Evolutionary conservation across 176 grass and related monocot species (phyloP).

Genomic region (Zoysia japonica): DNA sequence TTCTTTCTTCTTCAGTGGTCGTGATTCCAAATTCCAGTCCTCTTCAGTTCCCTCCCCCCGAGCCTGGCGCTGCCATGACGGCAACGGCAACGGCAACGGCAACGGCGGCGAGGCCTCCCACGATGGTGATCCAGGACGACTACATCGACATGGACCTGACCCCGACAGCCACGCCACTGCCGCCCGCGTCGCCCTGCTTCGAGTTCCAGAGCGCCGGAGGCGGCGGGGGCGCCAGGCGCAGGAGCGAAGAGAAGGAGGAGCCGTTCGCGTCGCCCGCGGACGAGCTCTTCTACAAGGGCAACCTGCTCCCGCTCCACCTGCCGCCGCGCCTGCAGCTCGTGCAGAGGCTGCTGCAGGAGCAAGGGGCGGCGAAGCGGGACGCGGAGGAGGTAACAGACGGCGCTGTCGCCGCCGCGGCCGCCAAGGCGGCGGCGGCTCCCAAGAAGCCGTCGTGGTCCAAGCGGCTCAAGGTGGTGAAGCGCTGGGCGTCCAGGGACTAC

Average conservation of each 20-base stretch:
- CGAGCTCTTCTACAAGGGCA: constrained; percentile 98
- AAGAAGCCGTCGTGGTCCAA: constrained; percentile 71
- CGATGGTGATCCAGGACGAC: constrained; percentile 64
- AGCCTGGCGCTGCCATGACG: constrained; percentile 4
- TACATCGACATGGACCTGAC: constrained; percentile 95
- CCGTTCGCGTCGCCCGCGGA: constrained; percentile 64
- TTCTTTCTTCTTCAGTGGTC: not conserved
- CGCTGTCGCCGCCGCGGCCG: not conserved
- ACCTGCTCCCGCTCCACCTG: constrained; percentile 77
- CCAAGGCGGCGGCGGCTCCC: constrained; percentile 22
- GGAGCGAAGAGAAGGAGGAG: constrained; percentile 33
- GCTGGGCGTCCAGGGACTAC: constrained; percentile 78
- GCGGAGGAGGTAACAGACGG: not conserved
- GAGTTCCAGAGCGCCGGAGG: constrained; percentile 57
- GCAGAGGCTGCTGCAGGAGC: constrained; percentile 65
- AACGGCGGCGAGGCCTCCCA: constrained; percentile 16
- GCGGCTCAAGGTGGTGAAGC: constrained; percentile 65
- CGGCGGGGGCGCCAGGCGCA: not conserved
- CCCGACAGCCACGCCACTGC: constrained; percentile 20
- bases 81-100: constrained; percentile 35
- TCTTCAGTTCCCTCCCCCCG: not conserved
- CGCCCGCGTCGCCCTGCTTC: constrained; percentile 49
- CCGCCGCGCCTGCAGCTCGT: constrained; percentile 78
- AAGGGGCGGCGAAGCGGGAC: constrained; percentile 24
- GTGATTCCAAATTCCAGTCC: not conserved